A percentile compares a stretch with the other conserved stretches of the same genome.
Evolutionary conservation across 1,139 yeast genomes (phyloP).

Genomic region (Protomyces inundatus): DNA sequence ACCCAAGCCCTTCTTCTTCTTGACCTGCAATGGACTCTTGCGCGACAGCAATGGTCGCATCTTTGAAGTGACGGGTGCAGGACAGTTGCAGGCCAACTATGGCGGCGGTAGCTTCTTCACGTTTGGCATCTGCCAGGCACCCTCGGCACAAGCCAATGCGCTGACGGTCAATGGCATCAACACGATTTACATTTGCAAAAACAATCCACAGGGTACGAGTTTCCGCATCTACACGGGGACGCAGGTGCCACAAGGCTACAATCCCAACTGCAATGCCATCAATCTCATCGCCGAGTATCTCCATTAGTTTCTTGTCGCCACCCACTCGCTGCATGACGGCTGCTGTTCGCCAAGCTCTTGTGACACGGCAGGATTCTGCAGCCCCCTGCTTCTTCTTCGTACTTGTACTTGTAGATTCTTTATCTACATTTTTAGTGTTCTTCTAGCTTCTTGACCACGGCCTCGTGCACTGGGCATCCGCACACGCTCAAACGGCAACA

Average conservation of each 20-base stretch:
- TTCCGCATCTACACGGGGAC: conserved; percentile 23
- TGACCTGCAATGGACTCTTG: conserved; percentile 12
- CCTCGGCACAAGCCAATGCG: neutral
- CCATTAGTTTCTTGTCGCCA: neutral
- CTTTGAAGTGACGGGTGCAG: conserved; percentile 13
- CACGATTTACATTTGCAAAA: conserved; percentile 20
- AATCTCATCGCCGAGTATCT: conserved; percentile 12
- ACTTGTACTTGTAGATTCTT: neutral
- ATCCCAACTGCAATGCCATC: conserved; percentile 22
- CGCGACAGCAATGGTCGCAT: conserved; percentile 23
- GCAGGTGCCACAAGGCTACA: conserved; percentile 8
- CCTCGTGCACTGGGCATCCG: neutral
- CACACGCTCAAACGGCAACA: neutral
- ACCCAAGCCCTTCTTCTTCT: conserved; percentile 24
- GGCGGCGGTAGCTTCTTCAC: conserved; percentile 20
- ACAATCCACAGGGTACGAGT: neutral
- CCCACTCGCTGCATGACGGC: neutral
- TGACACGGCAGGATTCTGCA: no score
- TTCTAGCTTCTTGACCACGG: neutral
- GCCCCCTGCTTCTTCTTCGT: no score
- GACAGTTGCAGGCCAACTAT: conserved; percentile 23
- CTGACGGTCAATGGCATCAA: conserved; percentile 17
- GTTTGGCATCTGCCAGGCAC: conserved; percentile 10
- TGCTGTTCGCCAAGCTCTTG: neutral
- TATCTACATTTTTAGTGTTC: neutral